Base-by-base conservation (phyloP, 805 yeast genomes). In the Myxozyma mucilagina region DNA sequence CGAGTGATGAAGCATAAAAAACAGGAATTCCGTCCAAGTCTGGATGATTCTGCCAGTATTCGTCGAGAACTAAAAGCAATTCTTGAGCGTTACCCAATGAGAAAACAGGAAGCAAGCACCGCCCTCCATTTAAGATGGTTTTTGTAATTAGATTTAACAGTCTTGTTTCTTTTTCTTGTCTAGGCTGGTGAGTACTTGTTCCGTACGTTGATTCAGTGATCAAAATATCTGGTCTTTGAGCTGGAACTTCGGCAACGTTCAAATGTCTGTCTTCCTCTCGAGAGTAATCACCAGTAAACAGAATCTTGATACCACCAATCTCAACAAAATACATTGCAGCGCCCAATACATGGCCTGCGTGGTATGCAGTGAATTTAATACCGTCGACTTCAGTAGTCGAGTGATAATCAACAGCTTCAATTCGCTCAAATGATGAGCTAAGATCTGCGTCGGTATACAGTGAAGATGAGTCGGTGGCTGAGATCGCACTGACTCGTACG, bases 341-440 rank as follows among this genome's bases (percentile, higher is more conserved):
- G 57, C 99, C 99, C 47, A 94, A 78, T 11, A 94, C 99, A 80
- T 94, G 99, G n/a, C 99, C 99, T 7, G 99, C 99, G 76, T 93
- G 99, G 74, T 87, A 94, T 0, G 99, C 99, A 0, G 99, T 94
- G 77, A 94, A 93, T 71, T 94, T 81, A 59, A 94, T 87, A 55
- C 99, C 99, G 61, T 89, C 96, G 39, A 92, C 89, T 69, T 94
- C 98, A 66, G 90, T 83, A 0, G 99, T 94, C 4, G 97, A 90
- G 74, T 94, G 98, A 74, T 87, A 94, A 73, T 94, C 99, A 29
- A 94, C 84, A 0, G 98, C 90, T 73, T 94, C 98, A 52, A 94
- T 94, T 65, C 83, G 79, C 70, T 91, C 97, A 70, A 93, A 90
- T 0, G 97, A 89, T 56, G 85, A 87, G 70, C 85, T 84, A 67